A percentile compares a stretch with the other conserved stretches of the same genome.
Conservation (phyloP, 2,329 filamentous ascomycete genomes). For the Tolypocladium amazonense region DNA sequence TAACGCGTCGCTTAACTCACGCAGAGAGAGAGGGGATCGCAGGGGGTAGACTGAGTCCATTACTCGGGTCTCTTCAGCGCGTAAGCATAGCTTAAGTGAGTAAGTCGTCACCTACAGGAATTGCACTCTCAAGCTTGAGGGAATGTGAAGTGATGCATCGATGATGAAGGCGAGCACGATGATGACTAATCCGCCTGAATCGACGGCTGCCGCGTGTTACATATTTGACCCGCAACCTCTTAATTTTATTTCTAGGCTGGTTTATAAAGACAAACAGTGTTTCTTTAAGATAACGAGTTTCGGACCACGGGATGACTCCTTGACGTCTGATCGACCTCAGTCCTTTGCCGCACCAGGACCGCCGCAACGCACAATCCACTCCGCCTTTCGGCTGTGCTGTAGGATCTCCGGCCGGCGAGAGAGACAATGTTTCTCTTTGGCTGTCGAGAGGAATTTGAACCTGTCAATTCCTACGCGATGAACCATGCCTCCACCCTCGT, state of each 20-base stretch:
- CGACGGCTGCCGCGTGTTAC: neutral
- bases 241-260: neutral
- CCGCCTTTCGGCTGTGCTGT: neutral
- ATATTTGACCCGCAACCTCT: neutral
- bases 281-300: neutral
- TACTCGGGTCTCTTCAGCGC: neutral
- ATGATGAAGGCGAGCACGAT: neutral
- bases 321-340: neutral
- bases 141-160: neutral
- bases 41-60: neutral
- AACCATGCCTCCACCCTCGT: neutral
- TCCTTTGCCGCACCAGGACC: neutral
- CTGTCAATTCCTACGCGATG: neutral
- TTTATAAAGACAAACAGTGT: neutral
- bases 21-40: neutral
- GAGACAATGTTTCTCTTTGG: neutral
- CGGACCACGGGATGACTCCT: neutral
- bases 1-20: neutral
- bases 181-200: neutral
- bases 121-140: neutral
- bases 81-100: neutral
- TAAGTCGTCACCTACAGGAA: neutral
- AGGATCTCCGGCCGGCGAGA: neutral
- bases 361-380: neutral
- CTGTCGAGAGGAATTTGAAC: neutral